These are phyloP conservation scores for Pyrenochaeta sp. DNA, from an alignment of 2,329 filamentous ascomycete genomes.

Conservation along the genomic window DNA sequence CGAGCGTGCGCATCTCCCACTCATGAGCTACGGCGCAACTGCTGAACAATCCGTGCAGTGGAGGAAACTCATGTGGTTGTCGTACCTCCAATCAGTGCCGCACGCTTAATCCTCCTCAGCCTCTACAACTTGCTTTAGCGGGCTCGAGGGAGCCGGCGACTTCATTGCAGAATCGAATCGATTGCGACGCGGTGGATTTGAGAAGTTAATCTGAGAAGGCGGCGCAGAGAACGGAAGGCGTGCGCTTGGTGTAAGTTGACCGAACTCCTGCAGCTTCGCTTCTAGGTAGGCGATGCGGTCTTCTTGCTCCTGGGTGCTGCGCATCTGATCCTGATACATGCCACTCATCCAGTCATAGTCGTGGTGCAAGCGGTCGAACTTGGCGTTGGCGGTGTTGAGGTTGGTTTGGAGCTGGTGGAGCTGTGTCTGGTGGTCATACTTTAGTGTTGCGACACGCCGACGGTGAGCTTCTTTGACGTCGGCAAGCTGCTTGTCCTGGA, in stretches of 20 bases:
- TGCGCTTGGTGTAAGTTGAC: constrained; percentile 1
- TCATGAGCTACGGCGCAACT: neutral
- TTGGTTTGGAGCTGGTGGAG: constrained; percentile 8
- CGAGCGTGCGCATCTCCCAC: neutral
- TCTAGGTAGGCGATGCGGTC: constrained; percentile 43
- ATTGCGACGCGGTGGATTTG: constrained; percentile 15
- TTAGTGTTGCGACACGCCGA: constrained; percentile 11
- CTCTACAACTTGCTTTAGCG: constrained; percentile 15
- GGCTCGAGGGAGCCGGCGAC: neutral
- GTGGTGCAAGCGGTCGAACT: constrained; percentile 16
- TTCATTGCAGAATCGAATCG: neutral
- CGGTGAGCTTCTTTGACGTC: constrained; percentile 19
- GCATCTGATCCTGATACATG: constrained; percentile 25
- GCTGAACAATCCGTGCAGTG: neutral
- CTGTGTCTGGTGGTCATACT: constrained; percentile 8
- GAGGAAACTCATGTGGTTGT: neutral
- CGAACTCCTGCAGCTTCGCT: constrained; percentile 33
- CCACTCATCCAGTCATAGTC: constrained; percentile 24
- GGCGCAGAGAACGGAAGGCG: constrained; percentile 23
- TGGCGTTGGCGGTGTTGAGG: constrained; percentile 6
- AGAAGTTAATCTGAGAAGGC: constrained; percentile 18
- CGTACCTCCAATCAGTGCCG: neutral
- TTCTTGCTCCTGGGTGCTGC: constrained; percentile 30
- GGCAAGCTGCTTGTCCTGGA: constrained; percentile 11
- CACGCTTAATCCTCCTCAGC: constrained; percentile 6